Evolutionary conservation across 768 basidiomycete species (phyloP).

Genomic region (Pleurotus platypus): DNA sequence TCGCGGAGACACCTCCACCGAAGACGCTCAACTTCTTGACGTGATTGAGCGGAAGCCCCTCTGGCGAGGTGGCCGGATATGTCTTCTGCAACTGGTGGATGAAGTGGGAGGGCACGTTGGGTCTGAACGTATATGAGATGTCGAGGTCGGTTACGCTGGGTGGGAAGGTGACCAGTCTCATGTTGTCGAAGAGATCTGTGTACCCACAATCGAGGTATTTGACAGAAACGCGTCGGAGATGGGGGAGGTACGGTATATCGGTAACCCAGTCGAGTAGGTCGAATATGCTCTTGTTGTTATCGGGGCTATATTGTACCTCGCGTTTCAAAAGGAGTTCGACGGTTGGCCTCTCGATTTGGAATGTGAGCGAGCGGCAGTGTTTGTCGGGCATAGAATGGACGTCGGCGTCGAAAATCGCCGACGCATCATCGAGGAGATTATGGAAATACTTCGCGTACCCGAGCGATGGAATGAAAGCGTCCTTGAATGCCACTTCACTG

Average conservation of each 20-base stretch:
- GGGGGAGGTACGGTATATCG: slow-evolving; percentile 20
- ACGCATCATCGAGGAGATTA: slow-evolving; percentile 18
- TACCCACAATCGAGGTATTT: slow-evolving; percentile 28
- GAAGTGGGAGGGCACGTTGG: background rate
- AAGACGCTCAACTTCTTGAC: too few species aligned
- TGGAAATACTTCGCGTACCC: slow-evolving; percentile 24
- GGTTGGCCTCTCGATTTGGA: slow-evolving; percentile 20
- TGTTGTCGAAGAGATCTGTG: slow-evolving; percentile 29
- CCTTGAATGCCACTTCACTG: slow-evolving; percentile 24
- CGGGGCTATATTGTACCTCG: background rate
- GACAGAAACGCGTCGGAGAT: slow-evolving; percentile 26
- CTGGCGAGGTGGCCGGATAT: too few species aligned
- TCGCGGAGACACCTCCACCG: background rate
- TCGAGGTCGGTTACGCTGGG: slow-evolving; percentile 27
- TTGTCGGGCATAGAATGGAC: slow-evolving; percentile 13
- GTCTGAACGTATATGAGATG: slow-evolving; percentile 25
- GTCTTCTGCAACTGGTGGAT: background rate
- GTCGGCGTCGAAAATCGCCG: slow-evolving; percentile 13
- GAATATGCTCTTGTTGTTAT: slow-evolving; percentile 10
- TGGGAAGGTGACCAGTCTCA: slow-evolving; percentile 24
- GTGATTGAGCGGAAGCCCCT: too few species aligned
- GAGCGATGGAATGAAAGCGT: slow-evolving; percentile 30
- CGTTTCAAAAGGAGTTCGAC: background rate
- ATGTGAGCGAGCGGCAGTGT: slow-evolving; percentile 32
- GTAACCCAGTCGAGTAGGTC: slow-evolving; percentile 23